Base-by-base conservation (phyloP, 2,329 filamentous ascomycete species). In the Lasiodiplodia sp. region DNA sequence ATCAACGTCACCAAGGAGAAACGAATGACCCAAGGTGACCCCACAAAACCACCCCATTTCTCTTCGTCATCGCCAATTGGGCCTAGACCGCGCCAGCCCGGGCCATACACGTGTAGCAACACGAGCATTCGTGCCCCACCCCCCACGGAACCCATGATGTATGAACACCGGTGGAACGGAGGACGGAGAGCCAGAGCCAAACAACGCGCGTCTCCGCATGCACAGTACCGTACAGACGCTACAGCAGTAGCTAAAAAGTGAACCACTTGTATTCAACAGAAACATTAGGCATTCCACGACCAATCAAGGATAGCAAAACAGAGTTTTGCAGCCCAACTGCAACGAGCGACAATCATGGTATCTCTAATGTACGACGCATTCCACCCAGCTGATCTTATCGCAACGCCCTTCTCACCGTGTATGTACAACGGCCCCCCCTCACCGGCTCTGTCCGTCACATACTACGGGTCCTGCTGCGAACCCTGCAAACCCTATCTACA, bases 401-500 rank as follows among this genome's bases (percentile, higher is more conserved):
- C 40, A 47, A 47, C 40, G 40, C 40, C 40, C 8, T 21, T 47
- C 40, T 47, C 16, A 47, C 4, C 16, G 4, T 4, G n/a, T 21
- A 47, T 11, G 21, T n/a, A 18, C 44, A 47, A 34, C 31, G 31
- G 31, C 31, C 5, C 31, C 31, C 31, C 31, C 44, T 21, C 44
- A 6, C 44, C 44, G 44, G 44, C 44, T 21, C 21, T n/a, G 21
- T 18, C 44, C 44, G 44, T 14, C 10, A 47, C 44, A 21, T 47
- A 18, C 40, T 44, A 7, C 14, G 18, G 14, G 12, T 10, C 4
- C n/a, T 21, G 18, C 44, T 10, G 21, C 44, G 44, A 47, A 47
- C 44, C 44, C n/a, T 47, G 44, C 44, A 47, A 47, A 47, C n/a
- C 51, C 31, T 56, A 56, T 56, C 53, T 56, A 34, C 28, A 34